Conservation (phyloP, 805 yeast genomes). For the Candida xyloterini region DNA sequence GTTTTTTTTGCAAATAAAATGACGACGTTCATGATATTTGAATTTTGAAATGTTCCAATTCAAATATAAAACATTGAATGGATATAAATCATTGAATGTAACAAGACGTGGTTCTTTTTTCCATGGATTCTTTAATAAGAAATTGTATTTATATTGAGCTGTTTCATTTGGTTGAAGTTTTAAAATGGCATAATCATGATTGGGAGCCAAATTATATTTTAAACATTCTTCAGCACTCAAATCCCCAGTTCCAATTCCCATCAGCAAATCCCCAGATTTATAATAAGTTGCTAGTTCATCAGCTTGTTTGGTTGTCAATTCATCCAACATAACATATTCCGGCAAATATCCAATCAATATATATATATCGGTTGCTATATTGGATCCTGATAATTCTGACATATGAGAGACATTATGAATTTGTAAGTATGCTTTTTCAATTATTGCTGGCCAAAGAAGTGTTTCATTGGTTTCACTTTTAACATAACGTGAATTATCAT, state of each 20-base stretch:
- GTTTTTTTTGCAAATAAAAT: constrained; percentile 35
- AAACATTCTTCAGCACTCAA: constrained; percentile 35
- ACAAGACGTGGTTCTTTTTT: constrained; percentile 20
- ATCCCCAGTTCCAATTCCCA: constrained; percentile 70
- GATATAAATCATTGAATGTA: constrained; percentile 32
- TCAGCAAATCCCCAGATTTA: constrained; percentile 36
- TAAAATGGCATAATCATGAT: constrained; percentile 70
- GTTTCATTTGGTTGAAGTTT: constrained; percentile 31
- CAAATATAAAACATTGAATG: constrained; percentile 54
- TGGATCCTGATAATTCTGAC: constrained; percentile 69
- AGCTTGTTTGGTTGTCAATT: constrained; percentile 33
- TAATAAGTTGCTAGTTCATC: constrained; percentile 31
- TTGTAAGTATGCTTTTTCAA: constrained; percentile 74
- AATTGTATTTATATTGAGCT: constrained; percentile 14
- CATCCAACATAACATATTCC: constrained; percentile 42
- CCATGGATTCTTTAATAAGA: constrained; percentile 50
- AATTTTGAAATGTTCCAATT: constrained; percentile 50
- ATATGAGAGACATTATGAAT: constrained; percentile 43
- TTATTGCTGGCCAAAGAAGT: constrained; percentile 63
- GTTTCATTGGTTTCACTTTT: constrained; percentile 34
- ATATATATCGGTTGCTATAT: constrained; percentile 67
- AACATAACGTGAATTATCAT: constrained; percentile 28
- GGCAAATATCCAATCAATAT: constrained; percentile 73
- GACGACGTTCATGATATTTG: constrained; percentile 1
- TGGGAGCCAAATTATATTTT: constrained; percentile 41